Evolutionary conservation across 2,329 filamentous ascomycete species (phyloP), one percentile per base, ranked within the genome.

Genomic region (Anisogramma anomala): DNA sequence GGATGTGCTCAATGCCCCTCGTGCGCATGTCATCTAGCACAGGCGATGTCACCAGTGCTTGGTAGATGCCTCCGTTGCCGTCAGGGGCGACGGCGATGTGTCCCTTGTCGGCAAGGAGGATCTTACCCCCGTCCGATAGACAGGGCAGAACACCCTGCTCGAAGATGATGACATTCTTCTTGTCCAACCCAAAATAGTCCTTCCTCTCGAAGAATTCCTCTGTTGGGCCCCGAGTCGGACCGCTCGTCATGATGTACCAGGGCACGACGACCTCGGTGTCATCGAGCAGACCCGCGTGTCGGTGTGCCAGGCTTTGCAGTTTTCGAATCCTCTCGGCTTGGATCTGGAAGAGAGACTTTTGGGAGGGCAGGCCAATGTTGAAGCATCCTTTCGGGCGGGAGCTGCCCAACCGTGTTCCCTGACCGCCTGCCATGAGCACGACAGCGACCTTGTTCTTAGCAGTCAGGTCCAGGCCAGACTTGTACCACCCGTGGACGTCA

Each of bases 231-330:
- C 88, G 77, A 6, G 91, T 98, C 33, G 91, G 91, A 4, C 91
- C 91, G 55, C 86, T 94, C 55, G 91, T 98, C 91, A 98, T 98
- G 63, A 98, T 86, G 66, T 98, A 98, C 91, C 91, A 98, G 10
- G 91, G 91, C 31, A 96, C 79, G 23, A 82, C 69, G 32, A 77
- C 77, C 41, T 68, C 68, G 48, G 63, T 61, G 36, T 67, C 68
- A 46, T 65, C 50, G 13, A 50, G 50, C 23, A 48, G 68, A 43
- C 73, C 73, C 40, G 75, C 69, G 58, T 80, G 77, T 61, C 82
- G 78, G 53, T 78, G 72, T 32, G 89, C 88, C 49, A 96, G 69
- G 54, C 79, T 66, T 66, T 96, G 84, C 7, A 94, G 66, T 68
- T 87, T 93, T 55, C 72, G 72, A 58, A 98, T 96, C 41, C 91